Base-by-base conservation (phyloP, 352 stramenopile species). In the Thraustotheca clavata region DNA sequence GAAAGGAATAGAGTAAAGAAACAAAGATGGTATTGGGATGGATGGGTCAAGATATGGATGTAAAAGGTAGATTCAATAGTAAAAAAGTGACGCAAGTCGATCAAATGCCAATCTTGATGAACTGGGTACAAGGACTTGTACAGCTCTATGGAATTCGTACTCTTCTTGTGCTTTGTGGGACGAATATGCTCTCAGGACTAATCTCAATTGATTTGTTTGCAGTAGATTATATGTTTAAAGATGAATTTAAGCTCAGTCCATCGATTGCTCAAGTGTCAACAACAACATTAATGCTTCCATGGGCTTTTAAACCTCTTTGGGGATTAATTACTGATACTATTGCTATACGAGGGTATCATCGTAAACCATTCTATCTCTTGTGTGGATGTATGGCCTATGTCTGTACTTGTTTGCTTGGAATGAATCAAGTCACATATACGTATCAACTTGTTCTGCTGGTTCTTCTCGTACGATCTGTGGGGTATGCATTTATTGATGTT, bases 221-320 rank as follows among this genome's bases (percentile, higher is more conserved):
- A 24, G 43, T 52, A 9, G 43, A 52, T 31, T 52, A 52, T 31
- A 52, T 52, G 43, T 24, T 52, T 11, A 52, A 52, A 31, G 43
- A 52, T 31, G 43, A 52, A 31, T 52, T 52, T 31, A 24, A 52
- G 16, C n/a, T 52, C 24, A 52, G 43, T 31, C 43, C 43, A 7
- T 14, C 43, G 11, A 35, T 31, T 12, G 43, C 43, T 6, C 43
- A 52, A 31, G 12, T 52, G 2, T 26, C 43, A 11, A 52, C 43
- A 31, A 52, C 43, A 31, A 26, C 43, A 31, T 31, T 52, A 24
- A 52, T 52, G 43, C 43, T 91, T 52, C 80, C 82, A 16, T 91
- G 82, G 82, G 87, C 87, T 72, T 77, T 91, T 68, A 91, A 91
- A 41, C 82, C 82, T 1, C 39, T 91, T 22, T 91, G 88, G 62